A percentile compares a stretch with the other conserved stretches of the same genome.
phyloP scores from a whole-genome alignment of 306 rosid species.

The Trifolium dubium region DNA sequence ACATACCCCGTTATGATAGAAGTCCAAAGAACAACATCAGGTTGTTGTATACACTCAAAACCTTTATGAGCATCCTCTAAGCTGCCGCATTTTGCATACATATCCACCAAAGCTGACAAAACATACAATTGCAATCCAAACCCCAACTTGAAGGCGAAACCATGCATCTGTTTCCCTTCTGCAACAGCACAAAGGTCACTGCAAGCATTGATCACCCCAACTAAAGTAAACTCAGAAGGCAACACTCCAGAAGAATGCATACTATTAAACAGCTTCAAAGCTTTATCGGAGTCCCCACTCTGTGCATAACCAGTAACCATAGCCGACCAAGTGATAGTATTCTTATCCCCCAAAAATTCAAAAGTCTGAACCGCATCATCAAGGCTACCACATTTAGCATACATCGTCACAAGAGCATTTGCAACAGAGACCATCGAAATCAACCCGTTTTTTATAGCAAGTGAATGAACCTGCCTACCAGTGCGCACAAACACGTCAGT shows the following conservation, averaged over 20 bases:
- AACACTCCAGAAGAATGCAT: conserved; percentile 66
- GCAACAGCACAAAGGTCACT: conserved; percentile 61
- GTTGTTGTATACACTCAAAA: conserved; percentile 66
- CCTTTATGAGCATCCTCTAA: conserved; percentile 70
- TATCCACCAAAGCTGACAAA: conserved; percentile 86
- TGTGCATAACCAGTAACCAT: conserved; percentile 83
- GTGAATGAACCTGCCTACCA: conserved; percentile 78
- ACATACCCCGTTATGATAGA: conserved; percentile 85
- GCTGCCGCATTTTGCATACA: conserved; percentile 81
- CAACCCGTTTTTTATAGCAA: conserved; percentile 67
- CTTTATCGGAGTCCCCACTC: conserved; percentile 68
- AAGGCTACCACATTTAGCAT: conserved; percentile 75
- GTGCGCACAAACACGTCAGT: conserved; percentile 42
- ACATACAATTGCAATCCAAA: conserved; percentile 67
- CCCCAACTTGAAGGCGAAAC: conserved; percentile 74
- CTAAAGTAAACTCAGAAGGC: conserved; percentile 76
- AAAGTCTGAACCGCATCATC: conserved; percentile 76
- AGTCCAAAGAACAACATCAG: conserved; percentile 88
- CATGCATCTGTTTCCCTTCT: conserved; percentile 80
- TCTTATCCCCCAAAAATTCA: conserved; percentile 57
- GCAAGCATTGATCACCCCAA: conserved; percentile 80
- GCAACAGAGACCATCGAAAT: conserved; percentile 61
- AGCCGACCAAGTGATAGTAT: conserved; percentile 89
- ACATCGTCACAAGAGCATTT: conserved; percentile 83
- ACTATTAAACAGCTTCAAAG: conserved; percentile 59